phyloP scores from a whole-genome alignment of 2,329 filamentous ascomycete genomes.

The Ascochyta rabiei region DNA sequence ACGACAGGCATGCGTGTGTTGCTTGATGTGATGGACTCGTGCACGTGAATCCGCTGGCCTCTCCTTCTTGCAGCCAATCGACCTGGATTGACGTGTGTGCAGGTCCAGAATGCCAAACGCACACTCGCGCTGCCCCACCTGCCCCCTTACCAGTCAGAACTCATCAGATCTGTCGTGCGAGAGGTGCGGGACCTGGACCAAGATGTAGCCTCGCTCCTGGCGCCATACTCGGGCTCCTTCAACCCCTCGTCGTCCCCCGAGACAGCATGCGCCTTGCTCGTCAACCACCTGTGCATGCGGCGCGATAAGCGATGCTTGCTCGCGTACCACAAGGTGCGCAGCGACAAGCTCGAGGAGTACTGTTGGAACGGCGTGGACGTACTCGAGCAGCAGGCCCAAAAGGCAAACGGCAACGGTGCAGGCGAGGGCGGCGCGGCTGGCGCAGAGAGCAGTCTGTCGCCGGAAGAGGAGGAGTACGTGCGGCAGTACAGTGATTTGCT shows the following conservation, averaged over 20 bases:
- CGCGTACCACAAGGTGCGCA: slow-evolving; percentile 88
- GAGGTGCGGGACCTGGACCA: slow-evolving; percentile 94
- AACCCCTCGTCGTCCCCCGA: slow-evolving; percentile 82
- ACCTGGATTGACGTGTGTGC: background rate
- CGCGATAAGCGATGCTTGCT: slow-evolving; percentile 95
- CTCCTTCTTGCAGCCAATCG: background rate
- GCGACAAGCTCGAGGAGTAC: slow-evolving; percentile 89
- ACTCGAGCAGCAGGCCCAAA: slow-evolving; percentile 63
- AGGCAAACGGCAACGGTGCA: slow-evolving; percentile 50
- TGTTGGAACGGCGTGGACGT: slow-evolving; percentile 91
- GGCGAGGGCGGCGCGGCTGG: slow-evolving; percentile 50
- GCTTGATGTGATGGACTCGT: no score
- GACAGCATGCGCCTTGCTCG: slow-evolving; percentile 84
- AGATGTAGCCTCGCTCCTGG: slow-evolving; percentile 78
- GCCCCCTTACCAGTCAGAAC: slow-evolving; percentile 89
- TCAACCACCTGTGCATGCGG: slow-evolving; percentile 93
- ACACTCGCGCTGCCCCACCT: slow-evolving; percentile 85
- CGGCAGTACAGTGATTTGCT: slow-evolving; percentile 89
- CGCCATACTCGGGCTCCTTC: slow-evolving; percentile 83
- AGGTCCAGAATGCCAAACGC: slow-evolving; percentile 96
- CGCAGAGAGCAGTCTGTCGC: slow-evolving; percentile 79
- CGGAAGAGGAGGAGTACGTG: slow-evolving; percentile 96
- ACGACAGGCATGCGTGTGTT: background rate
- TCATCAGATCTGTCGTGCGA: slow-evolving; percentile 83
- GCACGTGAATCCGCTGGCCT: background rate